phyloP scores from a whole-genome alignment of 345 rosid species.

The Eucalyptus leucophloia region DNA sequence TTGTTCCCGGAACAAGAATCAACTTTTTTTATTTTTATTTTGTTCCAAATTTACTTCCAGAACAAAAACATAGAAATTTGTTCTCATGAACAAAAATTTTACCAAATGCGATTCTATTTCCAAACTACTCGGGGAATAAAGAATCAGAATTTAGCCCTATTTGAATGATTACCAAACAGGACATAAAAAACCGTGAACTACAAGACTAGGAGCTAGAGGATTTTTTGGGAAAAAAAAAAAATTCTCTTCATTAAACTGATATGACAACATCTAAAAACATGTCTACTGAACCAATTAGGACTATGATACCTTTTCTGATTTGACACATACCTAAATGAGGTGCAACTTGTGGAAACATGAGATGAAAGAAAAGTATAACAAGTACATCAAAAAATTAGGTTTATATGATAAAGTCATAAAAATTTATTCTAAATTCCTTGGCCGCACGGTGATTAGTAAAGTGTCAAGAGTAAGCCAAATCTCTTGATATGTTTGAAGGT shows the following conservation, averaged over 20 bases:
- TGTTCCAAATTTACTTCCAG: no score
- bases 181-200: no score
- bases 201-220: background rate
- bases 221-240: background rate
- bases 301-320: background rate
- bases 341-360: background rate
- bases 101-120: no score
- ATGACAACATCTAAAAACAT: no score
- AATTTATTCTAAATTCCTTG: no score
- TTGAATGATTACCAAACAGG: fast-evolving
- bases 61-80: no score
- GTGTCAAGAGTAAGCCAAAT: background rate
- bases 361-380: background rate
- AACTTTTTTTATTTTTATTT: no score
- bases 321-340: background rate
- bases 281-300: fast-evolving
- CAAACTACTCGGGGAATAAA: no score
- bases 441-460: fast-evolving
- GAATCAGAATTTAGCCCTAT: fast-evolving
- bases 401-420: no score
- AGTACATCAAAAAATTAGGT: fast-evolving
- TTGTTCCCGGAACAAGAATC: no score
- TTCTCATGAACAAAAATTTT: no score
- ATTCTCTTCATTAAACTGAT: background rate
- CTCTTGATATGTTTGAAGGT: background rate